Evolutionary conservation across 257 asterid genomes (phyloP).

Genomic region (Ballota nigra): DNA sequence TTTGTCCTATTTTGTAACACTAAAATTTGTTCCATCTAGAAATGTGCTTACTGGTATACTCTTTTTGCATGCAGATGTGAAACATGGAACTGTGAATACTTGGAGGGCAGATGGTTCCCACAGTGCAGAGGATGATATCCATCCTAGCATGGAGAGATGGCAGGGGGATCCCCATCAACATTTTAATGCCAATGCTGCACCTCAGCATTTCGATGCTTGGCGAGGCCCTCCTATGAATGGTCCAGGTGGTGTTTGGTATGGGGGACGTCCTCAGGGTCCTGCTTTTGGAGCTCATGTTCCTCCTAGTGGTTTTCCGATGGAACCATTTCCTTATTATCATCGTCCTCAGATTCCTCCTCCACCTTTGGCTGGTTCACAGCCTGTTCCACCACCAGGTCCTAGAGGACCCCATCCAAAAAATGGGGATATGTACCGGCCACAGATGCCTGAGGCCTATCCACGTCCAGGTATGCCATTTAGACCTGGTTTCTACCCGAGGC

Average conservation of each 20-base stretch:
- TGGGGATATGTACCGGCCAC: slow-evolving; percentile 80
- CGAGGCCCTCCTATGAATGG: slow-evolving; percentile 75
- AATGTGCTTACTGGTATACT: slow-evolving; percentile 8
- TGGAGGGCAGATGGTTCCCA: slow-evolving; percentile 64
- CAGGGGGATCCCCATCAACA: slow-evolving; percentile 71
- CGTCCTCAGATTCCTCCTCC: slow-evolving; percentile 79
- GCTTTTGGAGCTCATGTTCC: slow-evolving; percentile 66
- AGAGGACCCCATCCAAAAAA: slow-evolving; percentile 81
- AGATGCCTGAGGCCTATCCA: slow-evolving; percentile 68
- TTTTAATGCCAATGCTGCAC: slow-evolving; percentile 50
- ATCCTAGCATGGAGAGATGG: slow-evolving; percentile 64
- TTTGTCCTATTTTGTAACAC: slow-evolving; percentile 18
- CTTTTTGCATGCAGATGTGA: slow-evolving; percentile 48
- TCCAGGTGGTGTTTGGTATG: slow-evolving; percentile 75
- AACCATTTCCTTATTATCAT: slow-evolving; percentile 73
- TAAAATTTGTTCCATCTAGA: slow-evolving; percentile 1
- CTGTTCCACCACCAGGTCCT: slow-evolving; percentile 63
- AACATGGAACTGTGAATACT: slow-evolving; percentile 41
- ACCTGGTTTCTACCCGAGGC: slow-evolving; percentile 78
- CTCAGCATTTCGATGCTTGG: slow-evolving; percentile 85
- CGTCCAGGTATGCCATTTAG: slow-evolving; percentile 77
- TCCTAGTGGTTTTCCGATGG: slow-evolving; percentile 80
- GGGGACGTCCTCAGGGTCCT: slow-evolving; percentile 85
- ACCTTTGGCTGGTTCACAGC: slow-evolving; percentile 61
- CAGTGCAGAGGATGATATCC: slow-evolving; percentile 51